Conservation (phyloP, 768 basidiomycete species). For the Tricholoma hemisulphureum region DNA sequence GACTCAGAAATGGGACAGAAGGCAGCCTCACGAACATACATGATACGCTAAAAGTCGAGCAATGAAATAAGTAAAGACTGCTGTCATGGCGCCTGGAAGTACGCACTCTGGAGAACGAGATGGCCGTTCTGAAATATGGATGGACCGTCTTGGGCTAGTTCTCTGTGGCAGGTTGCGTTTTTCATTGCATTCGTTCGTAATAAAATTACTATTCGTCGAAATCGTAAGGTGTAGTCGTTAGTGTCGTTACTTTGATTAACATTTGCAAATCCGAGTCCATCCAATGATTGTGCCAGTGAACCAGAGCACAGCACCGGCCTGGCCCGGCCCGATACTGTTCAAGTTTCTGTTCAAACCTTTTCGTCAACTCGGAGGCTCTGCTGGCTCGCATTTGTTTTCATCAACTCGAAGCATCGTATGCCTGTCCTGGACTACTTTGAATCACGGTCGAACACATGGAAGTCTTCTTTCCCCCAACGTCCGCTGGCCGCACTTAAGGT, state of each 20-base stretch:
- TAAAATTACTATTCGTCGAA: not conserved
- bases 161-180: slow-evolving; percentile 35
- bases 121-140: slow-evolving; percentile 62
- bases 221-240: not conserved
- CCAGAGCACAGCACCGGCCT: too few species aligned
- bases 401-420: too few species aligned
- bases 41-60: slow-evolving; percentile 46
- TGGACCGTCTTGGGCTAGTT: slow-evolving; percentile 45
- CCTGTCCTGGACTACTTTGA: too few species aligned
- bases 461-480: too few species aligned
- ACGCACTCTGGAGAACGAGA: slow-evolving; percentile 58
- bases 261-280: not conserved
- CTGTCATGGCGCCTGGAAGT: not conserved
- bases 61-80: slow-evolving; percentile 1
- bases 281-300: too few species aligned
- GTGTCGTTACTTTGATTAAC: too few species aligned
- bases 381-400: too few species aligned
- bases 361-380: too few species aligned
- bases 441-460: too few species aligned
- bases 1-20: not conserved
- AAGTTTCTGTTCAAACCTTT: too few species aligned
- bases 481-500: too few species aligned
- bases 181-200: slow-evolving; percentile 11
- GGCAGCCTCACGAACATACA: slow-evolving; percentile 33
- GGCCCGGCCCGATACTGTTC: too few species aligned